Conservation (phyloP, 257 asterid genomes). For the Primulina eburnea region DNA sequence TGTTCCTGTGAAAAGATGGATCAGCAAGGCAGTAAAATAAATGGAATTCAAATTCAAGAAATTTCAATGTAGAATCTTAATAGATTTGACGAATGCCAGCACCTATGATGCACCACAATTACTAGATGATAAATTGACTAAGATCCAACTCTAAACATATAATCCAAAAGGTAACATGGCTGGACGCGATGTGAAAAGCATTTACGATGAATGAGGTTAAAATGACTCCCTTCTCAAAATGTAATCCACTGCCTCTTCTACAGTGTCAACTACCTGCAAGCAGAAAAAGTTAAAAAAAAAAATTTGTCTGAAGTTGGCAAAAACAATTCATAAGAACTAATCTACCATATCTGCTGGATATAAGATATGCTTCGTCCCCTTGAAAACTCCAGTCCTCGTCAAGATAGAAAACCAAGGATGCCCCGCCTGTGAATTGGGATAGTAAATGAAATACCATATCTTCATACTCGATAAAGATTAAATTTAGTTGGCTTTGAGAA, state of each 20-base stretch:
- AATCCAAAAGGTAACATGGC: neutral
- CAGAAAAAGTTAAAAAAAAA: neutral
- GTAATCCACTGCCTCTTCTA: conserved; percentile 82
- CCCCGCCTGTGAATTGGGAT: conserved; percentile 58
- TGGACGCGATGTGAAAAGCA: neutral
- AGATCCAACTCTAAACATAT: neutral
- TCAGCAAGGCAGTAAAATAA: neutral
- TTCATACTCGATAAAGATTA: conserved; percentile 3
- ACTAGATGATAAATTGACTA: neutral
- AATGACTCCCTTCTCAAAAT: conserved; percentile 56
- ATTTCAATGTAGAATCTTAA: neutral
- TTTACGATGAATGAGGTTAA: conserved; percentile 21
- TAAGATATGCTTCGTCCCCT: conserved; percentile 59
- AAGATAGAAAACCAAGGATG: conserved; percentile 85
- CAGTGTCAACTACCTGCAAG: conserved; percentile 78
- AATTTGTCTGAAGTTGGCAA: neutral
- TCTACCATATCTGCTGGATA: conserved; percentile 81
- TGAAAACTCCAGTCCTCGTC: conserved; percentile 87
- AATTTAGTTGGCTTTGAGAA: conserved; percentile 19
- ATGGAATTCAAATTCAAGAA: neutral
- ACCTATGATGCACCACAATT: neutral
- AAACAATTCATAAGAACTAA: neutral
- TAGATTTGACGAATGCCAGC: neutral
- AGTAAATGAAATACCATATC: neutral
- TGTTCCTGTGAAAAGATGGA: neutral